Percentiles rank a stretch among this genome's conserved stretches.
Conservation (phyloP, 495 filamentous ascomycete species). For the Penicillium manginii region DNA sequence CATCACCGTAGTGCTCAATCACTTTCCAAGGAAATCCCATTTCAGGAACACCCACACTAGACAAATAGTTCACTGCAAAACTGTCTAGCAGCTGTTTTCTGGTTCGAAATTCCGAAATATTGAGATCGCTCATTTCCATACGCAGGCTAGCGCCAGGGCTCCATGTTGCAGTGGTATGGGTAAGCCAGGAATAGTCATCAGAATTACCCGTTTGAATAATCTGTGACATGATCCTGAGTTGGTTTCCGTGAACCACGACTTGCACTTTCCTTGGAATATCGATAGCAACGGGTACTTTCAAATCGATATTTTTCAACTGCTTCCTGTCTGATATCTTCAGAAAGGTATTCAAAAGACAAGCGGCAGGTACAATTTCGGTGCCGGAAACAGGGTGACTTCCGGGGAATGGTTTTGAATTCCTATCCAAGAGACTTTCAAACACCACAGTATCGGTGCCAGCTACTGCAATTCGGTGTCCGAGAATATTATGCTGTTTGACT, state of each 20-base stretch:
- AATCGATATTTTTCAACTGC: no score
- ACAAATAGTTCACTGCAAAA: conserved; percentile 47
- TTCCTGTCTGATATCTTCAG: conserved; percentile 15
- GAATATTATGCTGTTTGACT: conserved; percentile 13
- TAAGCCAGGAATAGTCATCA: conserved; percentile 33
- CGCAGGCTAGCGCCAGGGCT: no score
- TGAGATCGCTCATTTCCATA: no score
- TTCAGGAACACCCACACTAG: conserved; percentile 41
- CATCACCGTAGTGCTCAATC: conserved; percentile 41
- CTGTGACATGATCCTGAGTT: neutral
- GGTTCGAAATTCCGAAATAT: no score
- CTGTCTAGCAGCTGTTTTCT: conserved; percentile 16
- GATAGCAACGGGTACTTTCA: neutral
- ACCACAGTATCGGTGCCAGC: conserved; percentile 30
- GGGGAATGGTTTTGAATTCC: conserved; percentile 39
- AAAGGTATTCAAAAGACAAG: conserved; percentile 45
- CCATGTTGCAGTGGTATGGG: conserved; percentile 39
- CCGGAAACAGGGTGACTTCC: conserved; percentile 37
- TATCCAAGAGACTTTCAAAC: conserved; percentile 30
- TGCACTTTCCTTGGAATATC: neutral
- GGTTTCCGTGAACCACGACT: neutral
- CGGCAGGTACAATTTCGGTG: conserved; percentile 47
- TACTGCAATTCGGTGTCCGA: conserved; percentile 32
- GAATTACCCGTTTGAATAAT: conserved; percentile 12
- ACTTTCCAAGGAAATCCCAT: conserved; percentile 53